phyloP scores from a whole-genome alignment of 1,284 basidiomycete species.

The Schizophyllum amplum region DNA sequence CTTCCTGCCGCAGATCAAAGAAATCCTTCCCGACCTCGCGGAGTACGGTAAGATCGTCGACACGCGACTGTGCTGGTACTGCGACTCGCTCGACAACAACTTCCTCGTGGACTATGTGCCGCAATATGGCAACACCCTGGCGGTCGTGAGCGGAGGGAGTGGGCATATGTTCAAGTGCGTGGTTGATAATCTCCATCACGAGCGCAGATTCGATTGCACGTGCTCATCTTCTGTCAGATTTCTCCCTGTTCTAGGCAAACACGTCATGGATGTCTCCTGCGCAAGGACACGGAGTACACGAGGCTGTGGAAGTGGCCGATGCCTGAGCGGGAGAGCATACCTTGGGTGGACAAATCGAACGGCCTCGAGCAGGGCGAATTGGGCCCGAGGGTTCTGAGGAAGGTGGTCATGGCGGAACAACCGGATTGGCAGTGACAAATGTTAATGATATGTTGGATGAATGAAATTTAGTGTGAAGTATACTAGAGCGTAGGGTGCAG shows the following conservation, averaged over 20 bases:
- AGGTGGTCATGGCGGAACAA: not conserved
- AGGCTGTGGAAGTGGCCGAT: not conserved
- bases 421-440: not conserved
- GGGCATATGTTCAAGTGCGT: constrained; percentile 1
- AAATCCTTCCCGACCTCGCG: not conserved
- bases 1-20: not conserved
- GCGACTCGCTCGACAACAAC: not conserved
- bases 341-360: not conserved
- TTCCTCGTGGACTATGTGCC: not conserved
- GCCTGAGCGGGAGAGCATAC: not conserved
- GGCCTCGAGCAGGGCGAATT: not conserved
- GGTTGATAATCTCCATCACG: not conserved
- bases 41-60: not conserved
- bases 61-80: not conserved
- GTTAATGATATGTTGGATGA: no score
- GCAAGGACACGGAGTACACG: not conserved
- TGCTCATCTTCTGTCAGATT: no score
- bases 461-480: no score
- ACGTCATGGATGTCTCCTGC: not conserved
- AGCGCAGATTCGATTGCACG: not conserved
- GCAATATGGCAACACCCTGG: not conserved
- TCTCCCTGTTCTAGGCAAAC: not conserved
- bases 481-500: not conserved
- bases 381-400: not conserved
- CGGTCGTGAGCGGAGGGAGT: not conserved